Base-by-base conservation (phyloP, 2,329 filamentous ascomycete genomes). In the Pyrenophora seminiperda region DNA sequence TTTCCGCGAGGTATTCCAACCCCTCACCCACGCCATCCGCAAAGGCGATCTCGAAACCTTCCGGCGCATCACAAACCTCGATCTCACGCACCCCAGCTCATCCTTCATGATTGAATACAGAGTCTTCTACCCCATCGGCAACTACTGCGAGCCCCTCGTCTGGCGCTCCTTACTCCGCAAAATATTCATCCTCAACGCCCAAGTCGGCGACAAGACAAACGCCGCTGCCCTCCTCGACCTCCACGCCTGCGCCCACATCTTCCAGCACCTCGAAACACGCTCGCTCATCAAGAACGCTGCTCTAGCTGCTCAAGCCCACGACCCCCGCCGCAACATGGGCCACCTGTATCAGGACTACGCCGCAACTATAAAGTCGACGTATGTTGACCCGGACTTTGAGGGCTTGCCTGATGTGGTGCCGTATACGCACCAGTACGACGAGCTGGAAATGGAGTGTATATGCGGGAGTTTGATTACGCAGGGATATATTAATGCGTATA, bases 151-250 rank as follows among this genome's bases (percentile, higher is more conserved):
- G 47, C 84, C 90, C 1, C 78, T 95, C 2, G 83, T 96, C 10
- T 96, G 91, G 91, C 85, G 93, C 11, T 89, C 88, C 1, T 81
- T 97, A 5, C 83, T 88, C 14, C 84, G 91, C 22, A 87, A 86
- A 58, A 84, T 87, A 0, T 97, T 96, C 70, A 75, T 93, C 7
- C 78, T 94, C 10, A 89, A 84, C 13, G 94, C 92, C 56, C 81
- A 85, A n/a, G 83, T 85, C 32, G 87, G 87, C 1, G 53, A 48
- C 10, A 46, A 54, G 24, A 49, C 41, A 6, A 47, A 58, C n/a
- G 54, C 50, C 9, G 86, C 91, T 2, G 88, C 91, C 0, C 90
- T 89, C 0, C 78, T 97, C 5, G 86, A 91, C 62, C 78, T 96
- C 4, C 73, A 81, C 4, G 83, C 91, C 64, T 75, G 96, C 1